Percentiles rank a stretch among this genome's conserved stretches.
These are phyloP conservation scores for Ophiostoma quercus DNA, from an alignment of 2,329 filamentous ascomycete species.

Conservation along the genomic window DNA sequence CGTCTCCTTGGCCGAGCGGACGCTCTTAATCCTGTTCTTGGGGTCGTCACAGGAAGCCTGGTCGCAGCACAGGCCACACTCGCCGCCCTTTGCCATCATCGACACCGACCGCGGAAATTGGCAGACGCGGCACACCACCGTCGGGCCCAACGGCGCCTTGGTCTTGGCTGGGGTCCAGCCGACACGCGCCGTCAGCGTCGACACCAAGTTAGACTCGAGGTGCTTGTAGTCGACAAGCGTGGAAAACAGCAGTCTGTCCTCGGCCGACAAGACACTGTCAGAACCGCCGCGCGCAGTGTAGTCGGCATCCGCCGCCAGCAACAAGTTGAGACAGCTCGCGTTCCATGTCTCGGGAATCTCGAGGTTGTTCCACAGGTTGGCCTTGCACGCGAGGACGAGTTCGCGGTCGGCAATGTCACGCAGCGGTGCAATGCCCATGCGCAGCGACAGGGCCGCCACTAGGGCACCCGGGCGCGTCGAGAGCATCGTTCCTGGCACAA, in stretches of 20 bases:
- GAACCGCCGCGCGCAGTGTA: constrained; percentile 14
- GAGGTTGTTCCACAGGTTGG: constrained; percentile 41
- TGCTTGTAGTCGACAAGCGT: constrained; percentile 44
- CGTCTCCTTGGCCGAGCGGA: background rate
- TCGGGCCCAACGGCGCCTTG: constrained; percentile 40
- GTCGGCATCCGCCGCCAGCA: constrained; percentile 44
- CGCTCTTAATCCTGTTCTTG: background rate
- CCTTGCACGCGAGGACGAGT: constrained; percentile 36
- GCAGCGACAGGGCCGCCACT: constrained; percentile 44
- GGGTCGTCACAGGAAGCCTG: constrained; percentile 16
- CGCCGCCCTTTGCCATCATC: constrained; percentile 39
- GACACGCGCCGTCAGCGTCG: constrained; percentile 40
- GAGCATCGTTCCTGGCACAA: constrained; percentile 46
- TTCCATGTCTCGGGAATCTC: constrained; percentile 49
- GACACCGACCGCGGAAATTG: constrained; percentile 46
- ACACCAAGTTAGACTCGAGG: constrained; percentile 43
- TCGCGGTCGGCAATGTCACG: constrained; percentile 39
- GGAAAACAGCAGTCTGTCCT: constrained; percentile 41
- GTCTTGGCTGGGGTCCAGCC: constrained; percentile 45
- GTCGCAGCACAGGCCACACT: constrained; percentile 42
- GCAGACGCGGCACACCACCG: constrained; percentile 40
- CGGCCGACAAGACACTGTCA: constrained; percentile 33
- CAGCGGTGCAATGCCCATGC: constrained; percentile 43
- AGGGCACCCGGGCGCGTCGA: constrained; percentile 42
- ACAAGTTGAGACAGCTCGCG: constrained; percentile 40